Conservation (phyloP, 768 basidiomycete genomes). For the Cubamyces lactineus region DNA sequence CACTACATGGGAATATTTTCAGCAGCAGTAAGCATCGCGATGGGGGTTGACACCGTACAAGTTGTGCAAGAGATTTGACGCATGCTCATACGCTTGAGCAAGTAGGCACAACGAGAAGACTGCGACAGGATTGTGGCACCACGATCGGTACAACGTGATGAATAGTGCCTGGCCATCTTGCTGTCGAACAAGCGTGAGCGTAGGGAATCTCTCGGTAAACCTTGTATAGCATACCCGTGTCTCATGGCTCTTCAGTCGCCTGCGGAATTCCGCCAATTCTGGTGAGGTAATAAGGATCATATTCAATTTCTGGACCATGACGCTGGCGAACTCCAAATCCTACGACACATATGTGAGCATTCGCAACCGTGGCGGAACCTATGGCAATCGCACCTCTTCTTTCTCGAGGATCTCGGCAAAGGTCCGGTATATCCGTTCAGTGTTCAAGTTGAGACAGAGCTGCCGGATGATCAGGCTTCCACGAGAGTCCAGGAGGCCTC, state of each 20-base stretch:
- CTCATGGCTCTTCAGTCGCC: constrained; percentile 89
- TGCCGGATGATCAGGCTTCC: constrained; percentile 97
- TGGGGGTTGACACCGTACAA: constrained; percentile 60
- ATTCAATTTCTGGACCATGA: constrained; percentile 97
- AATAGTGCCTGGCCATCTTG: constrained; percentile 98
- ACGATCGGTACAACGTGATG: constrained; percentile 91
- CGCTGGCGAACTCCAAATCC: constrained; percentile 98
- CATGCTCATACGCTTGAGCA: constrained; percentile 98
- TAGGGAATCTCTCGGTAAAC: background rate
- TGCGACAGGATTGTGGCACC: constrained; percentile 98
- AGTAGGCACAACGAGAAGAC: constrained; percentile 95
- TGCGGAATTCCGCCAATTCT: constrained; percentile 93
- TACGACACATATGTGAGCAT: constrained; percentile 34
- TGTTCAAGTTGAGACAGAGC: constrained; percentile 90
- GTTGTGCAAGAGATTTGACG: constrained; percentile 92
- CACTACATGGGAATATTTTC: constrained; percentile 50
- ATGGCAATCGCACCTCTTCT: constrained; percentile 72
- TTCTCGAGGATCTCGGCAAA: constrained; percentile 98
- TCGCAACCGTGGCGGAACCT: background rate
- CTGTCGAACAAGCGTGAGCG: constrained; percentile 36
- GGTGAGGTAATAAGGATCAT: constrained; percentile 96
- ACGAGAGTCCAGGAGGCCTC: constrained; percentile 83
- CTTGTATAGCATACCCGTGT: constrained; percentile 68
- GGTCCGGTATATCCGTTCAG: constrained; percentile 92
- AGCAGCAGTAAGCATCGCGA: background rate